Base-by-base conservation (phyloP, 2,329 filamentous ascomycete species). In the Chalara sp. region DNA sequence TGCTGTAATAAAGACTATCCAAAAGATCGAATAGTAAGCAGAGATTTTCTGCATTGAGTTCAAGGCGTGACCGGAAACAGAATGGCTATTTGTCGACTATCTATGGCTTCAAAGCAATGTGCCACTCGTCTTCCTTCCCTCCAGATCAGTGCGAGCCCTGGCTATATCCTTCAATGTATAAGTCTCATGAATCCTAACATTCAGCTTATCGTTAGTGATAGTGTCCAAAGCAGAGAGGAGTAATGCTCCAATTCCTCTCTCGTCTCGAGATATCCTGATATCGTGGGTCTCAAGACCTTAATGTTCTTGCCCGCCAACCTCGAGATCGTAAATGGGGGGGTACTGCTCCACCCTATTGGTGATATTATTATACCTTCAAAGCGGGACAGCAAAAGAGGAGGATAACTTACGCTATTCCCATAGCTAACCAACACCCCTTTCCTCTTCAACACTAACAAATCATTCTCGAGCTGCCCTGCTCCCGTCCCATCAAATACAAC, bases 401-500 rank as follows among this genome's bases (percentile, higher is more conserved):
- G 7, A 7, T 5, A 37, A 46, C 82, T 79, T 66, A 77, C 75
- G 6, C 88, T 86, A 69, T 95, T 95, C 4, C 89, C 89, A 70
- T 90, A 95, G 48, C 81, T 84, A 33, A 89, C 76, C 62, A 95
- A 70, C 3, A 76, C 85, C 5, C 89, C 91, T 73, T 95, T 95
- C 56, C 83, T 68, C 58, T 83, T 86, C 50, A 92, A 76, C 61
- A 83, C 79, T 56, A 90, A 81, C 56, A 96, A 66, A 62, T 84
- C 86, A 21, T 79, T 75, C 59, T 96, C 88, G 70, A 93, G 95
- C 0, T 90, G 96, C 46, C 78, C 76, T 71, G 89, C 89, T 11
- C 91, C 91, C 4, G 96, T 88, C 6, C 88, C 87, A 65, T 96
- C 90, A 65, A 90, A 95, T 32, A 95, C 85, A 7, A 84, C 89